These are phyloP conservation scores for Phytophthora ohioensis DNA, from an alignment of 352 stramenopile species.

Conservation along the genomic window DNA sequence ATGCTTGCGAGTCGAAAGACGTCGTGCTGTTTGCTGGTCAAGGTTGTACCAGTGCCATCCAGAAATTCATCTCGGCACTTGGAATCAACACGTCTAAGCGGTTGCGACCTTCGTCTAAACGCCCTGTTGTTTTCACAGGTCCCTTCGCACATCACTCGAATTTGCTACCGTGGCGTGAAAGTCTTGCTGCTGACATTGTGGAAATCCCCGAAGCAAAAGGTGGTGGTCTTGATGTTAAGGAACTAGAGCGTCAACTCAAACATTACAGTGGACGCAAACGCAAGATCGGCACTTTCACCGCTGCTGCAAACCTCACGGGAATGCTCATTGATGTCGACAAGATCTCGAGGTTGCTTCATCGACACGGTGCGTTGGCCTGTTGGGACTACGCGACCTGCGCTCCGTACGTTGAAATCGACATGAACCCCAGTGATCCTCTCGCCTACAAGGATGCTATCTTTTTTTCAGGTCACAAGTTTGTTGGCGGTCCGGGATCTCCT, in stretches of 20 bases:
- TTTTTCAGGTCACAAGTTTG: slow-evolving; percentile 97
- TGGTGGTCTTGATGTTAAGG: slow-evolving; percentile 63
- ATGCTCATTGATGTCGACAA: slow-evolving; percentile 89
- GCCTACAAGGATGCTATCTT: slow-evolving; percentile 95
- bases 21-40: slow-evolving; percentile 95
- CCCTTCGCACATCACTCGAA: slow-evolving; percentile 99
- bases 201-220: slow-evolving; percentile 63
- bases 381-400: slow-evolving; percentile 97
- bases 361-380: slow-evolving; percentile 91
- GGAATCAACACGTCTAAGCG: slow-evolving; percentile 51
- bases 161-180: slow-evolving; percentile 97
- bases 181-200: slow-evolving; percentile 74
- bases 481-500: slow-evolving; percentile 93
- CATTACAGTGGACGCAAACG: slow-evolving; percentile 58
- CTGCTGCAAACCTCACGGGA: slow-evolving; percentile 96
- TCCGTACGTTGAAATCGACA: slow-evolving; percentile 94
- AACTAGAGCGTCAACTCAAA: slow-evolving; percentile 61
- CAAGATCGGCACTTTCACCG: slow-evolving; percentile 92
- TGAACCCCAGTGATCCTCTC: slow-evolving; percentile 90
- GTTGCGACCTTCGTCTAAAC: slow-evolving; percentile 35
- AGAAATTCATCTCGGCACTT: slow-evolving; percentile 82
- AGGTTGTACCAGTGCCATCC: slow-evolving; percentile 87
- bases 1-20: slow-evolving; percentile 90
- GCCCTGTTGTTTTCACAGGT: slow-evolving; percentile 90
- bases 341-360: slow-evolving; percentile 92